Percentiles rank a stretch among this genome's conserved stretches.
These are phyloP conservation scores for Cystofilobasidium macerans DNA, from an alignment of 768 basidiomycete genomes.

Conservation along the genomic window DNA sequence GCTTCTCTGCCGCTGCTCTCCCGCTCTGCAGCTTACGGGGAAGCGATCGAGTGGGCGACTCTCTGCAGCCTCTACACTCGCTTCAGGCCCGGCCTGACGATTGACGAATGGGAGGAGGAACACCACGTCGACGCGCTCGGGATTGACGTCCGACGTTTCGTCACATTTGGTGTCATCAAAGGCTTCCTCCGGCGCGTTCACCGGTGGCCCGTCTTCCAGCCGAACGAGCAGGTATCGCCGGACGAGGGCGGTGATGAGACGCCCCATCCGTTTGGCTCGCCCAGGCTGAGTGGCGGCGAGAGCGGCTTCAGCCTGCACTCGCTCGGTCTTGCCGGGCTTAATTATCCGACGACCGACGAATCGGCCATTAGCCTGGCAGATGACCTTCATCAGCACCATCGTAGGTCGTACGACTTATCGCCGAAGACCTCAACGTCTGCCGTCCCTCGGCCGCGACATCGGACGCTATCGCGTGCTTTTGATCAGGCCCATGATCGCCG, in stretches of 20 bases:
- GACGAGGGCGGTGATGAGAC: not conserved
- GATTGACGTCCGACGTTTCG: constrained; percentile 85
- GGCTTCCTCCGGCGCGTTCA: constrained; percentile 88
- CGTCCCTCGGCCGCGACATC: not conserved
- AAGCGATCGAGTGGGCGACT: constrained; percentile 61
- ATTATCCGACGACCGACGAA: not conserved
- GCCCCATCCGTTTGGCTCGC: not conserved
- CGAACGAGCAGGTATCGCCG: not conserved
- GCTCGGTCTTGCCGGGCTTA: not conserved
- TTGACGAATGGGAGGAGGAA: constrained; percentile 77
- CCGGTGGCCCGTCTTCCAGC: constrained; percentile 67
- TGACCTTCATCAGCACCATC: not conserved
- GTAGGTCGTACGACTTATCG: not conserved
- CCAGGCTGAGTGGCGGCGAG: not conserved
- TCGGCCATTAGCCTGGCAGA: no score
- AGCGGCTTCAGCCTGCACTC: not conserved
- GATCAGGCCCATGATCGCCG: not conserved
- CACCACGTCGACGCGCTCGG: constrained; percentile 58
- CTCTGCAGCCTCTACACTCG: constrained; percentile 77
- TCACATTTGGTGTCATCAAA: constrained; percentile 97
- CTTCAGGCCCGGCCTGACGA: constrained; percentile 66
- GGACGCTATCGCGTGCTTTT: not conserved
- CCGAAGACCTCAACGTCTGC: not conserved
- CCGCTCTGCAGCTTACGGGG: constrained; percentile 36
- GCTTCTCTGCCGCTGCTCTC: not conserved